Base-by-base conservation (phyloP, 768 basidiomycete genomes). In the Phaeotremella fagi region DNA sequence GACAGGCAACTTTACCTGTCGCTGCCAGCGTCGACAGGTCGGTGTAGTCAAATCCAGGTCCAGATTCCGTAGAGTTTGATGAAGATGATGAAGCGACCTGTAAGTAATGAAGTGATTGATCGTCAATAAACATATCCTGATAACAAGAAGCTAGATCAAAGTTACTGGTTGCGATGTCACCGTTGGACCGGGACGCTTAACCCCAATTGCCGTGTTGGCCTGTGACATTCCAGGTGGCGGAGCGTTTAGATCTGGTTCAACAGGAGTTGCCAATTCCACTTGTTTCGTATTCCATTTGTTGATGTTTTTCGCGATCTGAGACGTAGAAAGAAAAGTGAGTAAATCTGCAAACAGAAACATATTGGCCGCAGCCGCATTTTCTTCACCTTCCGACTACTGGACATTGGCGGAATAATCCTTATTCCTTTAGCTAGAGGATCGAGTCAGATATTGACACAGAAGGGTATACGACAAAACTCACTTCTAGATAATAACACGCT, bases 281-380 rank as follows among this genome's bases (percentile, higher is more conserved):
- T 94, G 89, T 9, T 92, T 88, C 77, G 85, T 86, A 71, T 92
- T 98, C 95, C 94, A 99, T 72, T 98, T 97, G 66, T 81, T 85
- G 70, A 99, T 97, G 66, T 91, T 90, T 72, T 82, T 87, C 45
- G 82, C 87, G 41, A 84, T 87, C 89, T 95, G 70, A 51, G 43
- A 31, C 16, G 22, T 6, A 18, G 41, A 24, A 38, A 26, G 45
- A 47, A 44, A 24, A 37, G 35, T 47, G 29, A 49, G 37, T 36
- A 29, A 46, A 31, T 38, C 31, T 36, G 45, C 4, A 14, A 6
- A 42, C 22, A 31, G 44, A 18, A 45, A 49, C 47, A 53, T 37
- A 26, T 27, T 31, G 55, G 36, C 42, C 36, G 46, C 48, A 23
- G n/a, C 48, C 57, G 41, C 42, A 47, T 48, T 18, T 29, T 55